A percentile compares a stretch with the other conserved stretches of the same genome.
phyloP scores from a whole-genome alignment of 495 filamentous ascomycete genomes.

The Chaetomidium leptoderma region DNA sequence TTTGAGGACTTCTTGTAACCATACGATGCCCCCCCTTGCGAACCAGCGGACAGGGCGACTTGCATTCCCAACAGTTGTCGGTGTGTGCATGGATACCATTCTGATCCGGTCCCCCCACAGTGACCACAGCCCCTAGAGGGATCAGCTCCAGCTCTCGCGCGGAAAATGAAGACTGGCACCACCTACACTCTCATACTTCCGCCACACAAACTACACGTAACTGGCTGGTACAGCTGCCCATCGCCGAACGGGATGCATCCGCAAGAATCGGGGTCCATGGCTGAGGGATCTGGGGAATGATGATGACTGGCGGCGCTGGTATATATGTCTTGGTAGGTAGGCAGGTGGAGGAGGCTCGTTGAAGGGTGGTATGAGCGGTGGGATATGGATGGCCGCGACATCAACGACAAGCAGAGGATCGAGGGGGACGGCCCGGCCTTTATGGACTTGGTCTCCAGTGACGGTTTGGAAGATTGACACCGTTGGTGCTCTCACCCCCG shows the following conservation, averaged over 20 bases:
- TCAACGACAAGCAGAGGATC: not conserved
- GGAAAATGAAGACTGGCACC: not conserved
- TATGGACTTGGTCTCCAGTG: constrained; percentile 1
- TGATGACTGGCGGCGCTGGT: not conserved
- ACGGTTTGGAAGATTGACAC: not conserved
- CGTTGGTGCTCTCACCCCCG: constrained; percentile 6
- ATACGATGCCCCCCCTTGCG: not conserved
- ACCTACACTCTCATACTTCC: constrained; percentile 19
- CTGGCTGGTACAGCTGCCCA: constrained; percentile 6
- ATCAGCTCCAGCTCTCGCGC: not conserved
- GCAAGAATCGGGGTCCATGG: constrained; percentile 13
- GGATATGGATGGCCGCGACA: not conserved
- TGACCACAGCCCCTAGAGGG: not conserved
- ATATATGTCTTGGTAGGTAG: not conserved
- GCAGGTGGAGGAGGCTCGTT: not conserved
- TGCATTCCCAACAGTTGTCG: not conserved
- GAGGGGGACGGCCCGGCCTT: not conserved
- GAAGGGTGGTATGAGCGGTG: not conserved
- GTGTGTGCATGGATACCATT: constrained; percentile 14
- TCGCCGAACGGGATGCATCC: constrained; percentile 6
- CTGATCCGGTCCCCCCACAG: constrained; percentile 1
- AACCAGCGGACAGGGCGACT: not conserved
- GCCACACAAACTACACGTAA: constrained; percentile 2
- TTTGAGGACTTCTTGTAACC: not conserved
- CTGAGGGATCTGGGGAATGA: not conserved